A percentile compares a stretch with the other conserved stretches of the same genome.
Evolutionary conservation across 495 filamentous ascomycete species (phyloP).

Genomic region (Aspergillus haitiensis): DNA sequence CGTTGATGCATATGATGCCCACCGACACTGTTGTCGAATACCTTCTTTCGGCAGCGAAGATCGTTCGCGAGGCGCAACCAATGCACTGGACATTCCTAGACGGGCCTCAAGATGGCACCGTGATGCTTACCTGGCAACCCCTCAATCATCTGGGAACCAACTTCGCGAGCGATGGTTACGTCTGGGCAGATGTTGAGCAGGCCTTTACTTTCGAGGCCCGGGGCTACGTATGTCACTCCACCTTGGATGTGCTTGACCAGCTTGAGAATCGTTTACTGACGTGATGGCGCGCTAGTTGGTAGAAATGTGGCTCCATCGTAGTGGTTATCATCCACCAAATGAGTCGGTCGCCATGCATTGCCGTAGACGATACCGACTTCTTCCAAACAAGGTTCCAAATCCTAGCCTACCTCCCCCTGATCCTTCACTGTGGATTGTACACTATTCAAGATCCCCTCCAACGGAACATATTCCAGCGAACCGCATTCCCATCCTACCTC

Average conservation of each 20-base stretch:
- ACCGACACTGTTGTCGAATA: slow-evolving; percentile 71
- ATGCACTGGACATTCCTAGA: slow-evolving; percentile 93
- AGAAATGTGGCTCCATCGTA: slow-evolving; percentile 80
- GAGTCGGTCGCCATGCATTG: slow-evolving; percentile 71
- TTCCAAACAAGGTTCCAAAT: slow-evolving; percentile 59
- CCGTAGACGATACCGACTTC: slow-evolving; percentile 80
- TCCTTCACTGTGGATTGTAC: slow-evolving; percentile 87
- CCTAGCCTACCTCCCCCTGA: slow-evolving; percentile 65
- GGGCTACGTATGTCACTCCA: slow-evolving; percentile 64
- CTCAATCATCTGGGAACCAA: slow-evolving; percentile 60
- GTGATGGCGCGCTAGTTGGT: slow-evolving; percentile 49
- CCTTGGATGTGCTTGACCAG: not conserved
- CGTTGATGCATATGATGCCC: slow-evolving; percentile 62
- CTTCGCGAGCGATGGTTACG: slow-evolving; percentile 86
- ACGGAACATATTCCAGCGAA: slow-evolving; percentile 66
- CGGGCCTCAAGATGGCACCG: slow-evolving; percentile 72
- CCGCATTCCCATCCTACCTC: slow-evolving; percentile 58
- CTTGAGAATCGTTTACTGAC: slow-evolving; percentile 10
- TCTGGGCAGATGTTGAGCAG: slow-evolving; percentile 81
- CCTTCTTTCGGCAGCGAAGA: slow-evolving; percentile 74
- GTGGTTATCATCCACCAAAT: slow-evolving; percentile 67
- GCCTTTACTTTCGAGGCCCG: slow-evolving; percentile 67
- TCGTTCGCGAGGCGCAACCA: slow-evolving; percentile 69
- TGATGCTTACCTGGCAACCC: slow-evolving; percentile 87
- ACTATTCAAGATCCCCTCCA: slow-evolving; percentile 76